phyloP scores from a whole-genome alignment of 2,329 filamentous ascomycete genomes.

The Cercospora citrullina region DNA sequence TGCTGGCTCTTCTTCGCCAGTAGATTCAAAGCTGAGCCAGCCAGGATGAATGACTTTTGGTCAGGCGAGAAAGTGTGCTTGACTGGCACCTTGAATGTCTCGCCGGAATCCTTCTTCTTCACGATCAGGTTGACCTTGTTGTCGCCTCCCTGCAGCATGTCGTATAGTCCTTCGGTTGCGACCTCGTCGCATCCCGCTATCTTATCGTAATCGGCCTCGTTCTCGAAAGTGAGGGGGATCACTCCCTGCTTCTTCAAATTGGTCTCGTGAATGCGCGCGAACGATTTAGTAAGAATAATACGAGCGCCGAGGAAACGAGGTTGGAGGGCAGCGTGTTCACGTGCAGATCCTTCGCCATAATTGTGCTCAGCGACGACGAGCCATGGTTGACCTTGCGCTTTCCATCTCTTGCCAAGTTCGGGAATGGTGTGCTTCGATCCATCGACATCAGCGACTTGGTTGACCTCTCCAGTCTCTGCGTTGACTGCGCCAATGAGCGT shows the following conservation, averaged over 20 bases:
- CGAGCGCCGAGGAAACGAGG: conserved; percentile 86
- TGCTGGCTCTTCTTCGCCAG: conserved; percentile 62
- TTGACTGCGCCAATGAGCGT: conserved; percentile 95
- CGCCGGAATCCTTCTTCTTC: conserved; percentile 53
- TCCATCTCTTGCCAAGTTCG: conserved; percentile 83
- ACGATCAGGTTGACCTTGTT: conserved; percentile 69
- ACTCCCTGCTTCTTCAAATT: conserved; percentile 98
- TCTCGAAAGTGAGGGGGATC: conserved; percentile 84
- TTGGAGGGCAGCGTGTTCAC: conserved; percentile 87
- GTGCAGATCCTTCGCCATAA: conserved; percentile 87
- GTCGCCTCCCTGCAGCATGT: conserved; percentile 76
- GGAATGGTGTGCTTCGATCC: conserved; percentile 72
- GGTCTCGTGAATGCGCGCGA: conserved; percentile 91
- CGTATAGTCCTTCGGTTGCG: conserved; percentile 76
- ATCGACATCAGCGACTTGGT: conserved; percentile 84
- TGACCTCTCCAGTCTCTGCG: conserved; percentile 87
- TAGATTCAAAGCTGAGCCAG: conserved; percentile 90
- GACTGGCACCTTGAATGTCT: conserved; percentile 70
- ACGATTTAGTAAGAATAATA: conserved; percentile 80
- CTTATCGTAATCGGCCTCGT: conserved; percentile 83
- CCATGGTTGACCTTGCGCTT: conserved; percentile 73
- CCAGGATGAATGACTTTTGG: conserved; percentile 88
- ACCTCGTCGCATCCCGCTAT: conserved; percentile 84
- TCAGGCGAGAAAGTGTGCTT: conserved; percentile 86
- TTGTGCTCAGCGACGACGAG: conserved; percentile 97